Evolutionary conservation across 805 yeast genomes (phyloP).

Genomic region (Candida adriatica): DNA sequence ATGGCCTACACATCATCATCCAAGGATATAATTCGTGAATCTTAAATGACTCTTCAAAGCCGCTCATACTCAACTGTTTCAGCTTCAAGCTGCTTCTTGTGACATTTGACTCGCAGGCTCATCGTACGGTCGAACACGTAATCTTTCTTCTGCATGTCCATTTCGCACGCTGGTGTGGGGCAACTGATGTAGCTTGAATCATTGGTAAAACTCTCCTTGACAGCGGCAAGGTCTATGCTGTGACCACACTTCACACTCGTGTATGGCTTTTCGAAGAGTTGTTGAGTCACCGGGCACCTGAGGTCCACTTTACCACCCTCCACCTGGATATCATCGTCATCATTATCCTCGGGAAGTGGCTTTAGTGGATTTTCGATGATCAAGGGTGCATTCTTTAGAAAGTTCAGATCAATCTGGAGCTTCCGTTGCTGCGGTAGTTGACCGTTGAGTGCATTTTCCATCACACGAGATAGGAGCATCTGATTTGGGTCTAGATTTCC

Average conservation of each 20-base stretch:
- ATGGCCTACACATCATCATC: too few relatives aligned
- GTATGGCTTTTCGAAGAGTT: constrained; percentile 46
- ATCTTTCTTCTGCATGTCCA: constrained; percentile 28
- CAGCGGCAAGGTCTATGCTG: constrained; percentile 46
- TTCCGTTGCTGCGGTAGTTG: constrained; percentile 2
- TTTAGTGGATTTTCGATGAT: constrained; percentile 53
- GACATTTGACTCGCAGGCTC: constrained; percentile 46
- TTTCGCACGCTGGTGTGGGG: constrained; percentile 47
- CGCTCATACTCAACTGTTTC: too few relatives aligned
- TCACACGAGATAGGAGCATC: constrained; percentile 7
- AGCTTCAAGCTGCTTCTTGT: too few relatives aligned
- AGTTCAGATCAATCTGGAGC: too few relatives aligned
- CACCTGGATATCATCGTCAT: constrained; percentile 46
- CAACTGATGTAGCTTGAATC: constrained; percentile 30
- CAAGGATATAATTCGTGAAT: too few relatives aligned
- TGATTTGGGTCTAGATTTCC: constrained; percentile 1
- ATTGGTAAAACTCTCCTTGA: constrained; percentile 29
- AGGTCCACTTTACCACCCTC: constrained; percentile 68
- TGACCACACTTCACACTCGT: constrained; percentile 54
- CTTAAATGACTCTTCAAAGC: too few relatives aligned
- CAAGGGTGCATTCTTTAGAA: constrained; percentile 36
- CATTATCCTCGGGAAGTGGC: constrained; percentile 43
- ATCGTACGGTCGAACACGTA: constrained; percentile 44
- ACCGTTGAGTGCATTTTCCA: constrained; percentile 5
- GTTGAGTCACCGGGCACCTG: constrained; percentile 59